These are phyloP conservation scores for Aegilops sharonensis DNA, from an alignment of 176 grass and related monocot species.

Conservation along the genomic window DNA sequence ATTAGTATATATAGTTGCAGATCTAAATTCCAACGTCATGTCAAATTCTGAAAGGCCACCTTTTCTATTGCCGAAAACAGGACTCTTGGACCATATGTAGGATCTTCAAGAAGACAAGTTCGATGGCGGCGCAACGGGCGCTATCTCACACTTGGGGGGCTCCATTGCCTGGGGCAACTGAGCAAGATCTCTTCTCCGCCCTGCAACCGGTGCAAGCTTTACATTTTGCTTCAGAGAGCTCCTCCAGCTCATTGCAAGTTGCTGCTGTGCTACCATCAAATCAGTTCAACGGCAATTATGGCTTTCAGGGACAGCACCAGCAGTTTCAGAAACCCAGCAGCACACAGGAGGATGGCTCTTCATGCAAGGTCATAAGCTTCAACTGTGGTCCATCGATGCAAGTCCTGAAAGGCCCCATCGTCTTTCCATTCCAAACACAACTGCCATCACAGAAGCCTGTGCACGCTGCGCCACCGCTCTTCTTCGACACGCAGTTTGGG, in stretches of 20 bases:
- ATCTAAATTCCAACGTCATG: neutral
- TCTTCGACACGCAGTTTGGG: slow-evolving; percentile 53
- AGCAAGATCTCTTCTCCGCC: slow-evolving; percentile 36
- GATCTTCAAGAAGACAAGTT: slow-evolving; percentile 96
- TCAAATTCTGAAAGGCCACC: neutral
- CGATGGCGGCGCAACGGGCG: slow-evolving; percentile 72
- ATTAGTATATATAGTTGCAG: neutral
- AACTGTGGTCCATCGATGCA: slow-evolving; percentile 29
- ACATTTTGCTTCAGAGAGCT: slow-evolving; percentile 55
- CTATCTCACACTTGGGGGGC: slow-evolving; percentile 52
- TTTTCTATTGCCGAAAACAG: slow-evolving; percentile 43
- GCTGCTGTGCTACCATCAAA: slow-evolving; percentile 12
- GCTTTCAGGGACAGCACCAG: slow-evolving; percentile 35
- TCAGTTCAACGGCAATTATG: slow-evolving; percentile 31
- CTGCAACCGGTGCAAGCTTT: slow-evolving; percentile 36
- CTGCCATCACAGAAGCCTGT: slow-evolving; percentile 23
- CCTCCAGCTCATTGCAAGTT: slow-evolving; percentile 50
- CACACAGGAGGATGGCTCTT: slow-evolving; percentile 33
- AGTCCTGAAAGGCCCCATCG: slow-evolving; percentile 29
- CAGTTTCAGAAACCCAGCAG: slow-evolving; percentile 22
- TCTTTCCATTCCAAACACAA: slow-evolving; percentile 43
- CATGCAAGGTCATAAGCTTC: slow-evolving; percentile 53
- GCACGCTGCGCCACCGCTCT: slow-evolving; percentile 33
- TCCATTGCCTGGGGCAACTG: slow-evolving; percentile 35
- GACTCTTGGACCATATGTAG: slow-evolving; percentile 96